Evolutionary conservation across 1,284 basidiomycete genomes (phyloP).

Genomic region (Tremellales sp.): DNA sequence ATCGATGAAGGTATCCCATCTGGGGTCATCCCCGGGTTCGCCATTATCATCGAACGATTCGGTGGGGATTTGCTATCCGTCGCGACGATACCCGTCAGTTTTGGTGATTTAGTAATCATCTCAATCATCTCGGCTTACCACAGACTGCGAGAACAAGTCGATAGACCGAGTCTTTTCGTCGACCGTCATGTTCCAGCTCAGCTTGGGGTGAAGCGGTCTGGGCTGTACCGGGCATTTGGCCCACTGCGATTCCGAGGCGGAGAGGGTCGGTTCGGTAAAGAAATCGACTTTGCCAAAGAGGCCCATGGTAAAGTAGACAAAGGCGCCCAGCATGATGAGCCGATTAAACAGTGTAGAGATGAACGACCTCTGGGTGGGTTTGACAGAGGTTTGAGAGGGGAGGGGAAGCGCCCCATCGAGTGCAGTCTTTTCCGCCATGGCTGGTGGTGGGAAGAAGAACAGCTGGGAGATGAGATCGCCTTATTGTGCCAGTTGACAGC

Average conservation of each 20-base stretch:
- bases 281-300: too few species aligned
- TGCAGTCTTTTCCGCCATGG: too few species aligned
- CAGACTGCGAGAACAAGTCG: slow-evolving; percentile 34
- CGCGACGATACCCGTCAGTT: neutral
- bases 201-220: slow-evolving; percentile 28
- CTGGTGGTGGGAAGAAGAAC: too few species aligned
- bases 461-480: too few species aligned
- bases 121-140: slow-evolving; percentile 39
- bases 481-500: too few species aligned
- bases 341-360: too few species aligned
- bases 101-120: neutral
- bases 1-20: slow-evolving; percentile 46
- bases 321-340: too few species aligned
- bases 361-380: too few species aligned
- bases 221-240: slow-evolving; percentile 39
- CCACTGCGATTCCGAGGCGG: neutral
- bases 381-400: too few species aligned
- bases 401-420: too few species aligned
- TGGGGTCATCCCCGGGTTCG: slow-evolving; percentile 42
- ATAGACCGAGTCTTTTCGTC: slow-evolving; percentile 27
- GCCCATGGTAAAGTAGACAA: too few species aligned
- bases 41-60: slow-evolving; percentile 47
- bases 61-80: slow-evolving; percentile 44
- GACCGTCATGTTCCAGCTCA: slow-evolving; percentile 30
- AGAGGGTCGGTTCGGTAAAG: too few species aligned